These are phyloP conservation scores for Mycosphaerella sp. DNA, from an alignment of 2,329 filamentous ascomycete species.

Conservation along the genomic window DNA sequence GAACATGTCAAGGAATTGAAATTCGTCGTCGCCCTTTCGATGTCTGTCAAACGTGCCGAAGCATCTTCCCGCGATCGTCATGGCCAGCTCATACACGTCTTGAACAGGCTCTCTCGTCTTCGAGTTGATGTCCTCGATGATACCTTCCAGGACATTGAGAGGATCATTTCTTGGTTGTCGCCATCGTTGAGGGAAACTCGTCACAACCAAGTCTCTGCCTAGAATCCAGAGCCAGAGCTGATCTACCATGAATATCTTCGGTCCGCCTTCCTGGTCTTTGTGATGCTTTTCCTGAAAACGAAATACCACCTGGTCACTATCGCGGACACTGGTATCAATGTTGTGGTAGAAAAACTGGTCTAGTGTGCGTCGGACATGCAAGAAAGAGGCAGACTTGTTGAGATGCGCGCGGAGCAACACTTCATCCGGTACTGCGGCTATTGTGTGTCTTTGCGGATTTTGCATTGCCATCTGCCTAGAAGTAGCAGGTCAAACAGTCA, in stretches of 20 bases:
- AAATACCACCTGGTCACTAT: slow-evolving; percentile 60
- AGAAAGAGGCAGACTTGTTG: slow-evolving; percentile 23
- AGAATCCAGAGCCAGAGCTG: slow-evolving; percentile 63
- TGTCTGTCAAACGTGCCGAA: slow-evolving; percentile 49
- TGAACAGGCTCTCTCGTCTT: slow-evolving; percentile 55
- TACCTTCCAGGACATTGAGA: slow-evolving; percentile 56
- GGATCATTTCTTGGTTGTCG: slow-evolving; percentile 57
- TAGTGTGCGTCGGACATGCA: slow-evolving; percentile 57
- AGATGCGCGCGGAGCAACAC: slow-evolving; percentile 27
- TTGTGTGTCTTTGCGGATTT: slow-evolving; percentile 12
- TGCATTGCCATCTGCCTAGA: slow-evolving; percentile 44
- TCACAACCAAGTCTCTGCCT: slow-evolving; percentile 53
- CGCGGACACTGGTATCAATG: slow-evolving; percentile 54
- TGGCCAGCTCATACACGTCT: slow-evolving; percentile 57
- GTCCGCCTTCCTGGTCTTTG: slow-evolving; percentile 14
- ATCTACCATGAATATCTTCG: slow-evolving; percentile 42
- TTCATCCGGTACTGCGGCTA: slow-evolving; percentile 34
- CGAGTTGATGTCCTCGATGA: slow-evolving; percentile 61
- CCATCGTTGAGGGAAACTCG: slow-evolving; percentile 54
- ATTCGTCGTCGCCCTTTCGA: slow-evolving; percentile 53
- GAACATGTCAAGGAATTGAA: slow-evolving; percentile 63
- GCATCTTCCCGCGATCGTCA: slow-evolving; percentile 46
- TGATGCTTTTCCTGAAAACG: slow-evolving; percentile 41
- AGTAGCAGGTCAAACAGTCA: too few species aligned
- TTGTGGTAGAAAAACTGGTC: slow-evolving; percentile 63